phyloP scores from a whole-genome alignment of 805 yeast genomes.

The Saccharomycopsis javanensis region DNA sequence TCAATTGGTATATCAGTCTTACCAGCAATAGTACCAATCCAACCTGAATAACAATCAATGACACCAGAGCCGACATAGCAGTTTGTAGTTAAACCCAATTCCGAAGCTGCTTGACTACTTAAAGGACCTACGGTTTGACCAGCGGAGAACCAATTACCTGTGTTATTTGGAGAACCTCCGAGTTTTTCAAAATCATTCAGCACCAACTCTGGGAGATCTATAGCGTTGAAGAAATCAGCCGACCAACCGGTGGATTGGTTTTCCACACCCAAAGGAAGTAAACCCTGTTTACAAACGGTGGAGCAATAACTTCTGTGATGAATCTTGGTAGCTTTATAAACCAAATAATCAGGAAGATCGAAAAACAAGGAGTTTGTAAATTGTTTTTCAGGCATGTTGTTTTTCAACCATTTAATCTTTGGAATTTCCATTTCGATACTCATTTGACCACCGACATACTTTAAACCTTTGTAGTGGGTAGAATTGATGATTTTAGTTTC shows the following conservation, averaged over 20 bases:
- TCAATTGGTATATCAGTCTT: constrained; percentile 53
- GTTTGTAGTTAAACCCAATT: constrained; percentile 69
- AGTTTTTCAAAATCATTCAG: constrained; percentile 67
- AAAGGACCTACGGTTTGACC: constrained; percentile 84
- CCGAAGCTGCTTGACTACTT: constrained; percentile 56
- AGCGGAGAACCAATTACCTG: constrained; percentile 71
- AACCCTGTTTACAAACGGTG: constrained; percentile 91
- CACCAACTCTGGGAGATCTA: constrained; percentile 69
- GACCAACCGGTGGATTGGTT: constrained; percentile 87
- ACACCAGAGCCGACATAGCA: constrained; percentile 92
- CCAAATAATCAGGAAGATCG: constrained; percentile 85
- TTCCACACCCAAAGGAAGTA: constrained; percentile 87
- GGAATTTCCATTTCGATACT: constrained; percentile 98
- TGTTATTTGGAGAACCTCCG: constrained; percentile 73
- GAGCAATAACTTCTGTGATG: constrained; percentile 87
- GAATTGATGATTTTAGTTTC: constrained; percentile 78
- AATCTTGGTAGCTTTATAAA: constrained; percentile 81
- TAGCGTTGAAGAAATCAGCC: constrained; percentile 52
- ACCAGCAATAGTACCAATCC: constrained; percentile 98
- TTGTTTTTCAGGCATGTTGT: constrained; percentile 54
- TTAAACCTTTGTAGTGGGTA: constrained; percentile 67
- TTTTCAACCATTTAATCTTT: constrained; percentile 92
- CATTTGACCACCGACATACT: constrained; percentile 96
- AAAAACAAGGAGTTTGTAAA: constrained; percentile 67
- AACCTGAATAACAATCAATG: constrained; percentile 97